A percentile compares a stretch with the other conserved stretches of the same genome.
These are phyloP conservation scores for Podospora pseudoanserina DNA, from an alignment of 495 filamentous ascomycete species.

Conservation along the genomic window DNA sequence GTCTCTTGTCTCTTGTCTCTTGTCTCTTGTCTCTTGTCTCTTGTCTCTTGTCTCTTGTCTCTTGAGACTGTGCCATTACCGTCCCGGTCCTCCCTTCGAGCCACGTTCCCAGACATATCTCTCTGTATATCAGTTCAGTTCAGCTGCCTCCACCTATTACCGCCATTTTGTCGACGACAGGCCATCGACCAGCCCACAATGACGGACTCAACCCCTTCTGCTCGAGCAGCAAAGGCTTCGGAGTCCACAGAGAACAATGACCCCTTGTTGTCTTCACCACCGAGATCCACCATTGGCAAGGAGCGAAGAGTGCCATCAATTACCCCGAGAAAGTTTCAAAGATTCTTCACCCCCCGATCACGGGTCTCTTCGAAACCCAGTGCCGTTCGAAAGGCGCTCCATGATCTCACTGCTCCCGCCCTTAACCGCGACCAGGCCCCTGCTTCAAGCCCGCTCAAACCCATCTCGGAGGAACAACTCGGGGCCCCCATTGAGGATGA, in stretches of 20 bases:
- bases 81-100: no score
- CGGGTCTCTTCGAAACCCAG: conserved; percentile 44
- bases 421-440: conserved; percentile 55
- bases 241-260: conserved; percentile 16
- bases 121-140: background rate
- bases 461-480: conserved; percentile 33
- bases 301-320: conserved; percentile 53
- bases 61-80: no score
- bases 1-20: background rate
- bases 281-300: conserved; percentile 35
- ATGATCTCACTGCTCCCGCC: conserved; percentile 63
- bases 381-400: conserved; percentile 60
- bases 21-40: no score
- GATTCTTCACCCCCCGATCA: conserved; percentile 76
- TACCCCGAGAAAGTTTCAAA: conserved; percentile 69
- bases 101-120: no score
- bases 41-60: no score
- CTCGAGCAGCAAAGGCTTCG: conserved; percentile 25
- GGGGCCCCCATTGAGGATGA: conserved; percentile 18
- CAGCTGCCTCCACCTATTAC: background rate
- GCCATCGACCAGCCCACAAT: conserved; percentile 12
- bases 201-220: conserved; percentile 21
- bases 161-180: background rate
- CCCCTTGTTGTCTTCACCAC: conserved; percentile 39
- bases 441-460: conserved; percentile 46